These are phyloP conservation scores for Aspergillus caelatus DNA, from an alignment of 2,329 filamentous ascomycete species.

Conservation along the genomic window DNA sequence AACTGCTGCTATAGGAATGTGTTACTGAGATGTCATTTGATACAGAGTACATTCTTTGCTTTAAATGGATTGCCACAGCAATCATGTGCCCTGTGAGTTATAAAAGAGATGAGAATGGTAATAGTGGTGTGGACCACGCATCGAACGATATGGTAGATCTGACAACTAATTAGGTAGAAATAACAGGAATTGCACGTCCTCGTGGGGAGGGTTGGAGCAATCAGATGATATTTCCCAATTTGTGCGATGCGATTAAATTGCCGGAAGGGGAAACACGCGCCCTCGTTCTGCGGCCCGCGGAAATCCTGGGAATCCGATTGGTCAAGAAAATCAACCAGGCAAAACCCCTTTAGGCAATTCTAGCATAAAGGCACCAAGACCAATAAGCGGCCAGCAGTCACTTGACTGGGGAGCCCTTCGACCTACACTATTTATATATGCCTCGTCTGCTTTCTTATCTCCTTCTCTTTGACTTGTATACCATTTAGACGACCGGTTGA, in stretches of 20 bases:
- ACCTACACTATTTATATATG: slow-evolving; percentile 2
- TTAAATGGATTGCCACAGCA: too few relatives aligned
- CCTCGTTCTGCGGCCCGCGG: not conserved
- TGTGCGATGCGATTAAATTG: not conserved
- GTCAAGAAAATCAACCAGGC: not conserved
- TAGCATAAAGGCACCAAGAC: not conserved
- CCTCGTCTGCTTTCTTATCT: not conserved
- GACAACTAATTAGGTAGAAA: not conserved
- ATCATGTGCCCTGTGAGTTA: too few relatives aligned
- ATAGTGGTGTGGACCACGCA: not conserved
- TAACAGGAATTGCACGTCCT: not conserved
- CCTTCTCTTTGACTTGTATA: not conserved
- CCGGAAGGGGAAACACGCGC: not conserved
- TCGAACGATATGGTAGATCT: not conserved
- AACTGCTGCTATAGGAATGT: too few relatives aligned
- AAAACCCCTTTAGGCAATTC: not conserved
- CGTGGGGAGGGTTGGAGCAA: not conserved
- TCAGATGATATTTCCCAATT: not conserved
- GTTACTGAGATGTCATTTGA: too few relatives aligned
- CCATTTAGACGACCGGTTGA: not conserved
- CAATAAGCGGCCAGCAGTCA: not conserved
- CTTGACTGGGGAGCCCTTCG: not conserved
- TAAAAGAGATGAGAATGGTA: too few relatives aligned
- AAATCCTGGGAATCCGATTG: not conserved
- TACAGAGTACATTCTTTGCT: too few relatives aligned